Percentiles rank a stretch among this genome's conserved stretches.
phyloP scores from a whole-genome alignment of 2,329 filamentous ascomycete genomes.

The Xylariaceae sp. region DNA sequence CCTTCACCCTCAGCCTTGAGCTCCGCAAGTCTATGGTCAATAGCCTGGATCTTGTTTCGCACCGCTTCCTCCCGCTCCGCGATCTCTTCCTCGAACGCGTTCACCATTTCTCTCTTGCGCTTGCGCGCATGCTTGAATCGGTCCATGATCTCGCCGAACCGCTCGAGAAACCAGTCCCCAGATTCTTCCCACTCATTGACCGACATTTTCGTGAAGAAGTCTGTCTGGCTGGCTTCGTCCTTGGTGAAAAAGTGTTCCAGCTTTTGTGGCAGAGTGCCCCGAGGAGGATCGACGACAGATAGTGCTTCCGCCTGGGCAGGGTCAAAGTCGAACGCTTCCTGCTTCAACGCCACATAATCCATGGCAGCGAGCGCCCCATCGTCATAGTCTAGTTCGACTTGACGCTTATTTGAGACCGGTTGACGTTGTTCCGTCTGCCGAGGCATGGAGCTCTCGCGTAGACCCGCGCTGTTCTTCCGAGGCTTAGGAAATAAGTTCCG shows the following conservation, averaged over 20 bases:
- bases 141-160: conserved; percentile 46
- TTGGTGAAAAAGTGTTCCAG: conserved; percentile 43
- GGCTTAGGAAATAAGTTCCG: conserved; percentile 25
- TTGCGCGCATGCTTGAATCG: conserved; percentile 44
- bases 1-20: conserved; percentile 52
- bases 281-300: conserved; percentile 31
- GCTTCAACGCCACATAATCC: conserved; percentile 45
- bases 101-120: conserved; percentile 44
- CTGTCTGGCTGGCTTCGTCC: conserved; percentile 36
- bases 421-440: conserved; percentile 21
- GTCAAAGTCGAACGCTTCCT: conserved; percentile 53
- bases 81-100: conserved; percentile 51
- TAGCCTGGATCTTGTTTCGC: conserved; percentile 46
- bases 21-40: conserved; percentile 49
- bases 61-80: conserved; percentile 49
- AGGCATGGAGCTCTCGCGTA: conserved; percentile 27
- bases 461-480: conserved; percentile 16
- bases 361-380: conserved; percentile 50
- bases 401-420: conserved; percentile 24
- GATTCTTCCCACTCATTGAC: conserved; percentile 54
- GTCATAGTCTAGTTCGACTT: conserved; percentile 46
- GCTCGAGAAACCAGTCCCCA: conserved; percentile 55
- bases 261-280: conserved; percentile 41
- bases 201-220: conserved; percentile 50
- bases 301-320: conserved; percentile 41